Evolutionary conservation across 1,284 basidiomycete genomes (phyloP).

Genomic region (Cutaneotrichosporon curvatum): DNA sequence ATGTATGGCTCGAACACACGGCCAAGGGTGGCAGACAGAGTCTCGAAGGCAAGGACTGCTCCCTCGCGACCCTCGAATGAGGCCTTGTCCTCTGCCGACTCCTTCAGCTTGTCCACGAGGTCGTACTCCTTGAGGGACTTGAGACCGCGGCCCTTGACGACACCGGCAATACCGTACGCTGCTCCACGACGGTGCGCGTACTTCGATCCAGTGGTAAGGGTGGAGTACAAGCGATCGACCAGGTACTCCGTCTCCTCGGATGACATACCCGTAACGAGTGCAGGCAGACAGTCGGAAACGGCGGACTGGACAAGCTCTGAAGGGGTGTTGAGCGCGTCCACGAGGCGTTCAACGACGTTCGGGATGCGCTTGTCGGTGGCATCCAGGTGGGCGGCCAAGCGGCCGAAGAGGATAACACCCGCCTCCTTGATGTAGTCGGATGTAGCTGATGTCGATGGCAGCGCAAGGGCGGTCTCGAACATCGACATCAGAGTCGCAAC

Average conservation of each 20-base stretch:
- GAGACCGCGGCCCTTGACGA: slow-evolving; percentile 84
- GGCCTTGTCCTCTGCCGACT: slow-evolving; percentile 85
- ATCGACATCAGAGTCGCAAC: slow-evolving; percentile 71
- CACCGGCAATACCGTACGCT: slow-evolving; percentile 90
- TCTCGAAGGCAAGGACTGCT: slow-evolving; percentile 91
- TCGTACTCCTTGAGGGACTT: slow-evolving; percentile 75
- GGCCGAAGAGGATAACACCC: slow-evolving; percentile 88
- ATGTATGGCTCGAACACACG: slow-evolving; percentile 90
- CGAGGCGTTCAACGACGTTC: slow-evolving; percentile 78
- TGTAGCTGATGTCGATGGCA: slow-evolving; percentile 60
- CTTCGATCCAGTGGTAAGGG: slow-evolving; percentile 69
- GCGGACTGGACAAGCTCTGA: slow-evolving; percentile 95
- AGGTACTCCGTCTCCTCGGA: slow-evolving; percentile 58
- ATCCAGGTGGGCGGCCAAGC: slow-evolving; percentile 82
- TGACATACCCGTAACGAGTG: slow-evolving; percentile 69
- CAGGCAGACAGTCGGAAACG: slow-evolving; percentile 87
- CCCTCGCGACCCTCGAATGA: slow-evolving; percentile 81
- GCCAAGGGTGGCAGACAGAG: slow-evolving; percentile 75
- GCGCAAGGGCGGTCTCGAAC: slow-evolving; percentile 74
- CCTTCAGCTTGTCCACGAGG: slow-evolving; percentile 65
- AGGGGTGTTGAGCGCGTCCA: slow-evolving; percentile 87
- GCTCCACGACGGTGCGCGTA: slow-evolving; percentile 90
- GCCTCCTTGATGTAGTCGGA: slow-evolving; percentile 89
- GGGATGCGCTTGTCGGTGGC: slow-evolving; percentile 68
- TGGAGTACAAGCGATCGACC: slow-evolving; percentile 67